Percentiles rank a stretch among this genome's conserved stretches.
These are phyloP conservation scores for Saccharomycopsis fibuligera DNA, from an alignment of 805 yeast species.

Conservation along the genomic window DNA sequence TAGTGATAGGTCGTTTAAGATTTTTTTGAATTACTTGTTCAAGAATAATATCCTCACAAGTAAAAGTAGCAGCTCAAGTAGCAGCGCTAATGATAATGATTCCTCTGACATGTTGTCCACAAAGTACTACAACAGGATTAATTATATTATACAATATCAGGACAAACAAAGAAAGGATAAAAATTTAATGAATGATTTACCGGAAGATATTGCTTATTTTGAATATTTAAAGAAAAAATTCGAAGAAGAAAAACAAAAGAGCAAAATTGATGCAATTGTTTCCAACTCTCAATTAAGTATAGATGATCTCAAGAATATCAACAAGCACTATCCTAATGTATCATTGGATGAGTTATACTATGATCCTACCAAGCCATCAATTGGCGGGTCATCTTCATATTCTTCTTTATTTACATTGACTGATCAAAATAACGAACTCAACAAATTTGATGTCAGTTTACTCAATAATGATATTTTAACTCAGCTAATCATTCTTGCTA, in stretches of 20 bases:
- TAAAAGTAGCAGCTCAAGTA: conserved; percentile 1
- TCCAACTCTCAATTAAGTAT: conserved; percentile 17
- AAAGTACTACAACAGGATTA: conserved; percentile 7
- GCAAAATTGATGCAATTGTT: conserved; percentile 24
- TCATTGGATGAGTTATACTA: conserved; percentile 21
- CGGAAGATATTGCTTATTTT: conserved; percentile 13
- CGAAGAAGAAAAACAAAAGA: conserved; percentile 24
- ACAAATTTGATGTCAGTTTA: conserved; percentile 62
- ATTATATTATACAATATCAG: conserved; percentile 14
- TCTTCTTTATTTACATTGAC: conserved; percentile 64
- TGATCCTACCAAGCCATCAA: conserved; percentile 23
- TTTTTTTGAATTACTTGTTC: conserved; percentile 30
- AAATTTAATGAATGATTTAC: conserved; percentile 11
- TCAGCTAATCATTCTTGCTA: conserved; percentile 60
- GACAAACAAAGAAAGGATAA: conserved; percentile 17
- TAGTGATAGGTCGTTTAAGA: conserved; percentile 53
- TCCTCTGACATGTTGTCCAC: not conserved
- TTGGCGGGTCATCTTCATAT: conserved; percentile 42
- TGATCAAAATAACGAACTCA: conserved; percentile 51
- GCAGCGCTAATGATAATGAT: conserved; percentile 8
- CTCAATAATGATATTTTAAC: conserved; percentile 60
- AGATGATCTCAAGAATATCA: conserved; percentile 21
- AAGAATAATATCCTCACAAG: conserved; percentile 23
- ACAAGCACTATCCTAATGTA: conserved; percentile 14
- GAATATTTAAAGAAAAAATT: conserved; percentile 25